Conservation (phyloP, 2,329 filamentous ascomycete species). For the Phialophora verrucosa region DNA sequence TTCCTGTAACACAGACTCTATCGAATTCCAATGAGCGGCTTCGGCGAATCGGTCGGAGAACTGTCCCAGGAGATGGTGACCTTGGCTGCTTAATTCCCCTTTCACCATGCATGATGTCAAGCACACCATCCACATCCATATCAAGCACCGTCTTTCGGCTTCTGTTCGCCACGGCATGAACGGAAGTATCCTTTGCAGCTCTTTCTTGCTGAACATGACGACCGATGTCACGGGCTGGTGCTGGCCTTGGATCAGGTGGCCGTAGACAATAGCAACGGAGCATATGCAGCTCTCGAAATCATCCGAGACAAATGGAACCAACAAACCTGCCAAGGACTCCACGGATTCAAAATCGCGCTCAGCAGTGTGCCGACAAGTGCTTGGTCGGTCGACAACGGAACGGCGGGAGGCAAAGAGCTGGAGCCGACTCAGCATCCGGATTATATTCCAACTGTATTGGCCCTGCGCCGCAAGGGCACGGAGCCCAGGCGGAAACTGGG, state of each 20-base stretch:
- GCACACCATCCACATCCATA: slow-evolving; percentile 1
- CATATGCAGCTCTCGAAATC: not conserved
- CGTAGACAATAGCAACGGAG: not conserved
- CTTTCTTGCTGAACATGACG: not conserved
- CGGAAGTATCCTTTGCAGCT: not conserved
- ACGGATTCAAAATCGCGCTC: not conserved
- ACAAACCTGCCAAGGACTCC: not conserved
- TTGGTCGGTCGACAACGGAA: not conserved
- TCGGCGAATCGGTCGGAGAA: not conserved
- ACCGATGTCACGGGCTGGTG: not conserved
- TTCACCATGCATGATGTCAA: not conserved
- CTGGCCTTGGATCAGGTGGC: not conserved
- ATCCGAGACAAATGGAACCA: not conserved
- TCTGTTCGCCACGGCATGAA: not conserved
- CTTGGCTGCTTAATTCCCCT: not conserved
- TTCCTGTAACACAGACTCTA: not conserved
- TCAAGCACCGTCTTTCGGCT: not conserved
- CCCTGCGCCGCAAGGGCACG: not conserved
- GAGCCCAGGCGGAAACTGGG: not conserved
- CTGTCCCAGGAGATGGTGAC: not conserved
- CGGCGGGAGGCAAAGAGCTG: not conserved
- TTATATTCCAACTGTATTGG: not conserved
- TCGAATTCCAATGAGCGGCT: not conserved
- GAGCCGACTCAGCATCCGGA: not conserved
- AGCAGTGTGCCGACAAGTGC: not conserved